phyloP scores from a whole-genome alignment of 306 rosid genomes.

The Trifolium subterraneum region DNA sequence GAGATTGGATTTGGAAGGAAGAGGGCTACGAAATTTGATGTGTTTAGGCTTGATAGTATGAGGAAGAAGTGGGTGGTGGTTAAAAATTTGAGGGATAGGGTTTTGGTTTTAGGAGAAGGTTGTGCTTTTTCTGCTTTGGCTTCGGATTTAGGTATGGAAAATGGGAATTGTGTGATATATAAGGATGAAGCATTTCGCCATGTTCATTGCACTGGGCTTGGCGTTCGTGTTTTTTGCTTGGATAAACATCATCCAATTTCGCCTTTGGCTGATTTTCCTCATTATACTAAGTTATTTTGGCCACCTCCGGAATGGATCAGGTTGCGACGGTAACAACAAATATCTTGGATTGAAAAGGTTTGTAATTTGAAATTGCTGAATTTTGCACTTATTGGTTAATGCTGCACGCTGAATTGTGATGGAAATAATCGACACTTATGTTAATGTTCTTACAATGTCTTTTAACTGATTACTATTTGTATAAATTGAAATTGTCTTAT shows the following conservation, averaged over 20 bases:
- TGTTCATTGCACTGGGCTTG: constrained; percentile 8
- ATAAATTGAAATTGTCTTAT: not conserved
- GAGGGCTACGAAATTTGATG: not conserved
- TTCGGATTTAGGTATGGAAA: not conserved
- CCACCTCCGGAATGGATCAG: constrained; percentile 73
- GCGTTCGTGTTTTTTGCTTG: constrained; percentile 59
- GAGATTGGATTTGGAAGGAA: no score
- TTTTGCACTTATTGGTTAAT: not conserved
- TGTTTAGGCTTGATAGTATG: not conserved
- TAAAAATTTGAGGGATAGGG: not conserved
- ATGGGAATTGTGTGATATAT: not conserved
- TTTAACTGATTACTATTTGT: not conserved
- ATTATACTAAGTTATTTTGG: constrained; percentile 64
- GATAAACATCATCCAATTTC: constrained; percentile 51
- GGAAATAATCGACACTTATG: no score
- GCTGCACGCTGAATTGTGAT: not conserved
- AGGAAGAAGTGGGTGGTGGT: not conserved
- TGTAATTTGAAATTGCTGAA: not conserved
- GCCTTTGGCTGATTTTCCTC: constrained; percentile 52
- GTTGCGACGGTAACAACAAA: not conserved
- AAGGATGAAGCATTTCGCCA: no score
- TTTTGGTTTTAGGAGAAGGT: not conserved
- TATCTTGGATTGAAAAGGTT: not conserved
- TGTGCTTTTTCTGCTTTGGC: not conserved
- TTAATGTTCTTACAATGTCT: not conserved